Percentiles rank a stretch among this genome's conserved stretches.
Evolutionary conservation across 805 yeast species (phyloP).

Genomic region (Saccharomycopsis vini): DNA sequence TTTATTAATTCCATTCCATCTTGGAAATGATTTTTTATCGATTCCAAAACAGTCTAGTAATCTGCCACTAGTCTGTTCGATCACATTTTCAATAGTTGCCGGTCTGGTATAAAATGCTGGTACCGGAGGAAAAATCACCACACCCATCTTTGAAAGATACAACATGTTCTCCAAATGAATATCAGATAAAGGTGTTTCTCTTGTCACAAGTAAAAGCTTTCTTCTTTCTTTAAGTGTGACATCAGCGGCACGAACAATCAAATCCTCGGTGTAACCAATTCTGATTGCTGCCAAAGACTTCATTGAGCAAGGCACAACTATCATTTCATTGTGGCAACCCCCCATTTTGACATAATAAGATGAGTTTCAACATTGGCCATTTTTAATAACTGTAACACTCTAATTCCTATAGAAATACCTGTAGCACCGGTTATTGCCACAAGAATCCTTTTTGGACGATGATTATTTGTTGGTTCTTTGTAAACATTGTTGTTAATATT

Average conservation of each 20-base stretch:
- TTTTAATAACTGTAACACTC: not conserved
- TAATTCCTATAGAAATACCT: not conserved
- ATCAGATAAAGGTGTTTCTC: conserved; percentile 2
- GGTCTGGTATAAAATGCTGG: conserved; percentile 3
- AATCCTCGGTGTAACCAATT: not conserved
- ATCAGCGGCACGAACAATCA: not conserved
- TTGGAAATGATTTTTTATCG: not conserved
- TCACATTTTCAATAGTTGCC: not conserved
- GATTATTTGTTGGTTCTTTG: not conserved
- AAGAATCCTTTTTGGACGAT: not conserved
- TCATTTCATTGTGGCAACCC: conserved; percentile 2
- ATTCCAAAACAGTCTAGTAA: not conserved
- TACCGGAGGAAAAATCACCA: conserved; percentile 1
- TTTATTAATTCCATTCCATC: not conserved
- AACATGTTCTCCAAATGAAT: conserved; percentile 1
- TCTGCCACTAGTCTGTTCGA: conserved; percentile 1
- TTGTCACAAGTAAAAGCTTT: conserved; percentile 1
- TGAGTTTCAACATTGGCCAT: not conserved
- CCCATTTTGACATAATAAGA: conserved; percentile 2
- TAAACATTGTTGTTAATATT: too few species aligned
- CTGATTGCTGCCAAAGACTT: not conserved
- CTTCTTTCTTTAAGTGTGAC: conserved; percentile 1
- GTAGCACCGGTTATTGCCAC: not conserved
- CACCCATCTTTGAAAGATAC: not conserved
- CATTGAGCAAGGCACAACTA: conserved; percentile 1